A percentile compares a stretch with the other conserved stretches of the same genome.
phyloP scores from a whole-genome alignment of 1,284 basidiomycete species.

The Ceratobasidium sp. region DNA sequence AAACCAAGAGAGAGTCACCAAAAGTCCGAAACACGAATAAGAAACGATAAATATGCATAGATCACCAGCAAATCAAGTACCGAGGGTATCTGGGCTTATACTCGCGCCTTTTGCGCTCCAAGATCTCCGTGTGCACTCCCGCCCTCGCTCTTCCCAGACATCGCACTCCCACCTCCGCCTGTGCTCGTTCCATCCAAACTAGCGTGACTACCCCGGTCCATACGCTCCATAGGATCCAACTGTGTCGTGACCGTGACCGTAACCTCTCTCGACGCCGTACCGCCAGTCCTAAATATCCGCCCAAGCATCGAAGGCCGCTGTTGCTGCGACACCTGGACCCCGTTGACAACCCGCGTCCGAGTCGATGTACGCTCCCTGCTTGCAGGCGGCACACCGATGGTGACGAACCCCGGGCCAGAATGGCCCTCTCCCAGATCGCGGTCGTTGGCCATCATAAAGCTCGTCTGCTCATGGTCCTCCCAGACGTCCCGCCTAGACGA shows the following conservation, averaged over 20 bases:
- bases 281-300: slow-evolving; percentile 3
- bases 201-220: not conserved
- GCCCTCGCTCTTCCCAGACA: not conserved
- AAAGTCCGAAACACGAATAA: not conserved
- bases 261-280: slow-evolving; percentile 22
- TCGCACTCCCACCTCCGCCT: not conserved
- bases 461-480: not conserved
- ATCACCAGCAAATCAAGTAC: not conserved
- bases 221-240: slow-evolving; percentile 13
- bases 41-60: slow-evolving; percentile 1
- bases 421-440: slow-evolving; percentile 6
- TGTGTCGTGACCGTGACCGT: slow-evolving; percentile 39
- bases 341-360: slow-evolving; percentile 1
- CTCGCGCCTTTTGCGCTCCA: not conserved
- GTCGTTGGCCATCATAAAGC: slow-evolving; percentile 2
- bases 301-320: slow-evolving; percentile 29
- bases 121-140: not conserved
- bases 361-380: slow-evolving; percentile 31
- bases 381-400: slow-evolving; percentile 26
- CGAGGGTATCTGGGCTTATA: not conserved
- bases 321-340: not conserved
- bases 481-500: slow-evolving; percentile 34
- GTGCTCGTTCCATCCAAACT: slow-evolving; percentile 13
- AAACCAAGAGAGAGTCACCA: not conserved
- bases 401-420: slow-evolving; percentile 1